Base-by-base conservation (phyloP, 345 rosid species). In the Corchorus capsularis region DNA sequence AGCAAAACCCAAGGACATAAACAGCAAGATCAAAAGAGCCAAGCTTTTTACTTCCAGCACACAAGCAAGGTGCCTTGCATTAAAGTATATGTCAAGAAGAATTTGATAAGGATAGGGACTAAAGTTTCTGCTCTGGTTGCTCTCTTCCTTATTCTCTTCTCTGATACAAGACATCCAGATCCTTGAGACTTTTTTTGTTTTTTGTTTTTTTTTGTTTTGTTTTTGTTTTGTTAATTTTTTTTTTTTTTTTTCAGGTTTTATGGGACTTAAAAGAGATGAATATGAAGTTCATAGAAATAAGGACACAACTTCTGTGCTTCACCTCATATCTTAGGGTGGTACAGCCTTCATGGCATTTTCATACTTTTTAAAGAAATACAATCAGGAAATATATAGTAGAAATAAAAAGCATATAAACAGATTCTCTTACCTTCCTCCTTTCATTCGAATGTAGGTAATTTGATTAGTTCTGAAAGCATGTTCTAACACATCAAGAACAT, bases 401-500 rank as follows among this genome's bases (percentile, higher is more conserved):
- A 66, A 6, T 12, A 49, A 35, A 14, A 22, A 13, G 27, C 53
- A 70, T n/a, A 2, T 54, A 56, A 63, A 32, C 35, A 63, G 69
- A 69, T 74, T 61, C 54, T 74, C 60, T 79, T 83, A 95, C 99
- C 95, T 90, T 83, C 99, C 99, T 71, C 98, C 99, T 90, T 92
- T 93, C 97, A 93, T 93, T 73, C 96, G 89, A 75, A 85, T 73
- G 73, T 86, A 92, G 35, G 96, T 82, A 78, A 95, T 89, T 63
- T 80, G 77, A 67, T 93, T 92, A 41, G 94, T 84, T 49, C 83
- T 68, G 62, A 95, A 89, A 74, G 99, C 91, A 82, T 95, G 97
- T 68, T 89, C 96, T 78, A 95, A 85, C 72, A 95, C 98, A 81
- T 93, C 98, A 80, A 95, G 99, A 77, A 95, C 99, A 85, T 93